Percentiles rank a stretch among this genome's conserved stretches.
phyloP scores from a whole-genome alignment of 345 rosid genomes.

The Dipteronia sinensis region DNA sequence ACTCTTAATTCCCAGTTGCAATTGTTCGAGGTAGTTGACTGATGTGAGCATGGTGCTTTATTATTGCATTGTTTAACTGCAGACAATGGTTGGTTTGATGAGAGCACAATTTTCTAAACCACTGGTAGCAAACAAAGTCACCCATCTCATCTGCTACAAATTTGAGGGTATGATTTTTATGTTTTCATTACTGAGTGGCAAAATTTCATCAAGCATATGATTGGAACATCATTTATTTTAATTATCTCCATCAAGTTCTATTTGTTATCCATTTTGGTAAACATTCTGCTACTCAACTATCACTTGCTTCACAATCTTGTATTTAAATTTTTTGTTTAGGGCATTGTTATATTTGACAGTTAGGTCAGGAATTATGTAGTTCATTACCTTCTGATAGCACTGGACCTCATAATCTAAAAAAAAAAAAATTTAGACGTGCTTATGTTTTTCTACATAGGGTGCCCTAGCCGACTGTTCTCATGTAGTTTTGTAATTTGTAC shows the following conservation, averaged over 20 bases:
- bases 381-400: background rate
- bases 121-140: constrained; percentile 78
- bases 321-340: background rate
- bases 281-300: background rate
- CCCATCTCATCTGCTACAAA: constrained; percentile 95
- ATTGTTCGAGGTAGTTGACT: constrained; percentile 4
- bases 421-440: background rate
- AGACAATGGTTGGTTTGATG: constrained; percentile 94
- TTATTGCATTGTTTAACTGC: constrained; percentile 19
- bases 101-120: constrained; percentile 94
- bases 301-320: background rate
- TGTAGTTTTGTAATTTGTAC: constrained; percentile 20
- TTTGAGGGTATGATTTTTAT: constrained; percentile 68
- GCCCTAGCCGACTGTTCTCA: background rate
- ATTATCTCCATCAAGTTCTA: background rate
- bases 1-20: background rate
- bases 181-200: background rate
- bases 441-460: background rate
- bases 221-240: background rate
- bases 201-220: background rate
- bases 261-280: background rate
- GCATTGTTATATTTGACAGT: background rate
- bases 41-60: constrained; percentile 1
- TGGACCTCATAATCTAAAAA: background rate
- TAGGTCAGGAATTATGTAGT: background rate